A percentile compares a stretch with the other conserved stretches of the same genome.
Conservation (phyloP, 805 yeast species). For the Millerago galiae region DNA sequence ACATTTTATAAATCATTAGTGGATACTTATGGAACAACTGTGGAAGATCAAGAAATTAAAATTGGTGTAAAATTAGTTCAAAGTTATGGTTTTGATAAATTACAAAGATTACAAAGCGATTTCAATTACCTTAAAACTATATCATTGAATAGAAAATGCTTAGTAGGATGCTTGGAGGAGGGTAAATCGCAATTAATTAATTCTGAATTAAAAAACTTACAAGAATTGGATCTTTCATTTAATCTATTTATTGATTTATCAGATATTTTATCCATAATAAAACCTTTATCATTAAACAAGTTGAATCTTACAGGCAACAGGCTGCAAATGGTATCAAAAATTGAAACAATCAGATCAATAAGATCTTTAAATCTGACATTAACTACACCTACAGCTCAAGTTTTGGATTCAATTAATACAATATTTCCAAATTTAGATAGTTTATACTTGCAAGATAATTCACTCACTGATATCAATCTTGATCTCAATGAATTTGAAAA, state of each 20-base stretch:
- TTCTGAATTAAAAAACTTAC: conserved; percentile 27
- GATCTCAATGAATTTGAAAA: not conserved
- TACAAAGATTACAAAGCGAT: conserved; percentile 42
- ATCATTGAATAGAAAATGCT: conserved; percentile 40
- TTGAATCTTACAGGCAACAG: conserved; percentile 53
- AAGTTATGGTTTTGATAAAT: conserved; percentile 57
- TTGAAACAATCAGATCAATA: not conserved
- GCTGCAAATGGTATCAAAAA: conserved; percentile 18
- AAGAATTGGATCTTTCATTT: conserved; percentile 50
- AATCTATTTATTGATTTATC: conserved; percentile 44
- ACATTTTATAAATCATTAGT: conserved; percentile 45
- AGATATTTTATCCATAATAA: conserved; percentile 32
- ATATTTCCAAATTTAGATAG: conserved; percentile 32
- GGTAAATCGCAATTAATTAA: not conserved
- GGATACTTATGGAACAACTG: conserved; percentile 39
- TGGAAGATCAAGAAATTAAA: conserved; percentile 26
- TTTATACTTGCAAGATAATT: conserved; percentile 24
- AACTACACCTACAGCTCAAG: conserved; percentile 6
- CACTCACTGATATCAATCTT: conserved; percentile 11
- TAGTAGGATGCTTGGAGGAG: conserved; percentile 21
- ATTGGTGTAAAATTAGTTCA: conserved; percentile 57
- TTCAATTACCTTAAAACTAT: conserved; percentile 38
- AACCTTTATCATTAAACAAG: conserved; percentile 28
- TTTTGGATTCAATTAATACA: conserved; percentile 10
- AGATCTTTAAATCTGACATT: conserved; percentile 23